Evolutionary conservation across 2,329 filamentous ascomycete genomes (phyloP).

Genomic region (Penicillium sp.): DNA sequence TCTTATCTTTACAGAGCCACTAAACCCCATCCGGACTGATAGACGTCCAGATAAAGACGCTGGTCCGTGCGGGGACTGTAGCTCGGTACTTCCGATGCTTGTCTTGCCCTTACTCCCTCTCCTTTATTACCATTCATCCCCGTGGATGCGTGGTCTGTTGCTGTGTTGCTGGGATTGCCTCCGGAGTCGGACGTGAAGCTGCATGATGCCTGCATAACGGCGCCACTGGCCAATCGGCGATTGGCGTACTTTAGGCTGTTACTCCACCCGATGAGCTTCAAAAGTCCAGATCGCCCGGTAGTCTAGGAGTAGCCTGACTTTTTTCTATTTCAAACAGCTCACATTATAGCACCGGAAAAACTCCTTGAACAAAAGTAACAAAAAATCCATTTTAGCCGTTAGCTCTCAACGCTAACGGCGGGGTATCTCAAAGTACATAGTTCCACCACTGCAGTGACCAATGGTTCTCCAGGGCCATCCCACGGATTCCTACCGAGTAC

Average conservation of each 20-base stretch:
- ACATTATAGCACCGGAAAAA: not conserved
- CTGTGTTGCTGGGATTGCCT: not conserved
- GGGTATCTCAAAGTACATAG: slow-evolving; percentile 19
- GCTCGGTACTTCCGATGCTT: not conserved
- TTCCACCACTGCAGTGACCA: slow-evolving; percentile 3
- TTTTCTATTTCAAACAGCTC: too few species aligned
- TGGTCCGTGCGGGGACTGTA: not conserved
- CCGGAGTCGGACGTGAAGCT: not conserved
- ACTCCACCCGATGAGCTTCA: not conserved
- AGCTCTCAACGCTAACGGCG: slow-evolving; percentile 3
- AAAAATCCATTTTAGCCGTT: slow-evolving; percentile 4
- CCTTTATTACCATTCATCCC: too few species aligned
- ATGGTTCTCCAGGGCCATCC: slow-evolving; percentile 37
- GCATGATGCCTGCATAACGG: not conserved
- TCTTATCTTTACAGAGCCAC: slow-evolving; percentile 4
- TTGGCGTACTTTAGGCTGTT: not conserved
- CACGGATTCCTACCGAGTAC: too few species aligned
- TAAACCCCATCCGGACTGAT: slow-evolving; percentile 9
- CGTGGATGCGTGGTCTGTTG: not conserved
- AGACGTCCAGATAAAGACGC: not conserved
- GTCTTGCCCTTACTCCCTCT: not conserved
- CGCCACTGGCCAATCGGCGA: not conserved
- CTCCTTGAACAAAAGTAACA: not conserved
- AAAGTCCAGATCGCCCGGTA: not conserved
- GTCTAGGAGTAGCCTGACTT: too few species aligned